phyloP scores from a whole-genome alignment of 1,284 basidiomycete genomes.

The Neolentinus lepideus region DNA sequence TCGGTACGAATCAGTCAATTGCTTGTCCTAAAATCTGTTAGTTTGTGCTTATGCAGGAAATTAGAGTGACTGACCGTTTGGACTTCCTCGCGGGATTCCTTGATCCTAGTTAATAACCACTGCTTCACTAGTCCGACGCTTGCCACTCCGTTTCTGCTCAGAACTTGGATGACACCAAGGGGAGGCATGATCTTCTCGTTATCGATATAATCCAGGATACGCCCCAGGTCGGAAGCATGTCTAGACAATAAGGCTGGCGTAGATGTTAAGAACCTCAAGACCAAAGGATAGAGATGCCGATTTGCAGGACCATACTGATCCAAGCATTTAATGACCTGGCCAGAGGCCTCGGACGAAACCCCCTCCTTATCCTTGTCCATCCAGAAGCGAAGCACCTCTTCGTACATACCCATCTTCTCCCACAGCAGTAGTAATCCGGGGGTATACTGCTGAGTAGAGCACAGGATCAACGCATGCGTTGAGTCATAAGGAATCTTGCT shows the following conservation, averaged over 20 bases:
- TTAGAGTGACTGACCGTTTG: slow-evolving; percentile 53
- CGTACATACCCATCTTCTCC: slow-evolving; percentile 94
- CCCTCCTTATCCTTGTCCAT: slow-evolving; percentile 62
- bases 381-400: slow-evolving; percentile 90
- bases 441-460: slow-evolving; percentile 78
- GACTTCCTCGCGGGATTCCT: slow-evolving; percentile 68
- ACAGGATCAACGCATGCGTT: slow-evolving; percentile 90
- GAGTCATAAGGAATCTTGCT: slow-evolving; percentile 76
- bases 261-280: slow-evolving; percentile 86
- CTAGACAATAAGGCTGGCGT: slow-evolving; percentile 59
- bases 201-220: slow-evolving; percentile 74
- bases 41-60: not conserved
- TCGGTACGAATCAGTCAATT: slow-evolving; percentile 82
- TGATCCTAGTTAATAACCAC: slow-evolving; percentile 79
- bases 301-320: slow-evolving; percentile 66
- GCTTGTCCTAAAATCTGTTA: slow-evolving; percentile 57
- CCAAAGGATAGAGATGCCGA: slow-evolving; percentile 80
- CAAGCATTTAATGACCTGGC: slow-evolving; percentile 69
- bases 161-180: slow-evolving; percentile 80
- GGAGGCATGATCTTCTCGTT: slow-evolving; percentile 80
- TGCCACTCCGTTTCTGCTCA: slow-evolving; percentile 82
- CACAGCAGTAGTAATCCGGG: slow-evolving; percentile 84
- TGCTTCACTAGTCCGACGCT: slow-evolving; percentile 88
- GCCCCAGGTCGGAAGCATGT: slow-evolving; percentile 66
- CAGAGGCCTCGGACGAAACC: slow-evolving; percentile 37